Evolutionary conservation across 805 yeast species (phyloP), one percentile per base, ranked within the genome.

Genomic region (Metschnikowia anglica): DNA sequence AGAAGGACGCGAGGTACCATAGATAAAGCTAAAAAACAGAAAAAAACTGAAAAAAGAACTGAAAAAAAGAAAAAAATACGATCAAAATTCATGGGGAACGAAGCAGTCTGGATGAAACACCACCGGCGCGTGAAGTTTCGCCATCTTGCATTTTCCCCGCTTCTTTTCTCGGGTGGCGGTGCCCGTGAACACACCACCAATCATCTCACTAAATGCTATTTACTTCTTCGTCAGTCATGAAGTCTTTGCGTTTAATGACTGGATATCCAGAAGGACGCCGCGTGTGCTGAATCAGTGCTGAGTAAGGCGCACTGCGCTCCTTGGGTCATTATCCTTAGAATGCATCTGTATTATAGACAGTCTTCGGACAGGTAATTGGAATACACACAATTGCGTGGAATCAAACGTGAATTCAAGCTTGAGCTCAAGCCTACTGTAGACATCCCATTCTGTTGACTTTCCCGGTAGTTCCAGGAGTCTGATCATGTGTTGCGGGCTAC

Each of bases 311-410:
- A 13, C 10, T 16, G 28, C 41, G 49, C 42, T 25, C 21, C 11
- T 20, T 25, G 28, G 17, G 42, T 36, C 11, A 31, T 18, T 24
- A 34, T 47, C 51, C 51, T 37, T 37, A 48, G 51, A 51, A 48
- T 52, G 55, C 54, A 44, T 43, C 35, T 52, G 54, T 52, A 51
- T 44, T 30, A 52, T 52, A 50, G 51, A 29, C 34, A 46, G 44
- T 41, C 44, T 33, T 7, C 34, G 44, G 44, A 41, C 44, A 40
- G 44, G 44, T 41, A 25, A 29, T 41, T 29, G 37, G 37, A 34
- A 23, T 30, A 34, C 26, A 34, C 19, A n/a, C 28, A 13, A 15
- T 5, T 23, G 8, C 26, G 9, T 8, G n/a, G n/a, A n/a, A n/a
- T n/a, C n/a, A n/a, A n/a, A n/a, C n/a, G n/a, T n/a, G n/a, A n/a